Conservation (phyloP, 78 protist species). For the Acrasis kona region DNA sequence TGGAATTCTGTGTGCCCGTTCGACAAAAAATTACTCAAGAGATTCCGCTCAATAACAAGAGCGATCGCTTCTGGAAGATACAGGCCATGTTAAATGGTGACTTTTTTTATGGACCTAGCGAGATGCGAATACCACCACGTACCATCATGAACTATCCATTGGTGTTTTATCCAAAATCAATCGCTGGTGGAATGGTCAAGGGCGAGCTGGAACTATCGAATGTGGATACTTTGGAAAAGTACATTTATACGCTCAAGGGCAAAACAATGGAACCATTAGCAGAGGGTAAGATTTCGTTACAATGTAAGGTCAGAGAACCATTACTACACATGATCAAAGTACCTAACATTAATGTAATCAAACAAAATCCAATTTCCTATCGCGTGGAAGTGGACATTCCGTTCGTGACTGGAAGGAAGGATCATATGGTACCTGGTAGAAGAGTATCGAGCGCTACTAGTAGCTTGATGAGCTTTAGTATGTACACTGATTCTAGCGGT, state of each 20-base stretch:
- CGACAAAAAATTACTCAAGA: slow-evolving; percentile 25
- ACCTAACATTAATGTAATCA: slow-evolving; percentile 8
- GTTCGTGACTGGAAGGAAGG: slow-evolving; percentile 31
- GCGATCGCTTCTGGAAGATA: slow-evolving; percentile 2
- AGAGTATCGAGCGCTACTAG: too few species aligned
- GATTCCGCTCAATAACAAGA: slow-evolving; percentile 20
- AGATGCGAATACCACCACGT: slow-evolving; percentile 3
- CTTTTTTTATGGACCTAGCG: slow-evolving; percentile 32
- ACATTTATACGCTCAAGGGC: slow-evolving; percentile 28
- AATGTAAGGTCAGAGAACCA: slow-evolving; percentile 19
- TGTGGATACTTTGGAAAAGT: neutral
- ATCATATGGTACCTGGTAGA: too few species aligned
- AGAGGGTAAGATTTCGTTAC: slow-evolving; percentile 22
- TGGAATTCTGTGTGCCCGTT: slow-evolving; percentile 13
- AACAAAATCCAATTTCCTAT: neutral
- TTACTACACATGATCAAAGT: neutral
- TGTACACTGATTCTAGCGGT: too few species aligned
- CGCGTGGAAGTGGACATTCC: slow-evolving; percentile 44
- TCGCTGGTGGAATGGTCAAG: slow-evolving; percentile 2
- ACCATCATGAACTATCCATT: neutral
- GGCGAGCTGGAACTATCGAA: slow-evolving; percentile 22
- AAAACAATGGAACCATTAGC: slow-evolving; percentile 45
- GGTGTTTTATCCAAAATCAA: slow-evolving; percentile 14
- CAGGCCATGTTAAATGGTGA: slow-evolving; percentile 21
- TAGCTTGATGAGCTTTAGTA: too few species aligned